Conservation (phyloP, 2,329 filamentous ascomycete genomes). For the Coniella vitis region DNA sequence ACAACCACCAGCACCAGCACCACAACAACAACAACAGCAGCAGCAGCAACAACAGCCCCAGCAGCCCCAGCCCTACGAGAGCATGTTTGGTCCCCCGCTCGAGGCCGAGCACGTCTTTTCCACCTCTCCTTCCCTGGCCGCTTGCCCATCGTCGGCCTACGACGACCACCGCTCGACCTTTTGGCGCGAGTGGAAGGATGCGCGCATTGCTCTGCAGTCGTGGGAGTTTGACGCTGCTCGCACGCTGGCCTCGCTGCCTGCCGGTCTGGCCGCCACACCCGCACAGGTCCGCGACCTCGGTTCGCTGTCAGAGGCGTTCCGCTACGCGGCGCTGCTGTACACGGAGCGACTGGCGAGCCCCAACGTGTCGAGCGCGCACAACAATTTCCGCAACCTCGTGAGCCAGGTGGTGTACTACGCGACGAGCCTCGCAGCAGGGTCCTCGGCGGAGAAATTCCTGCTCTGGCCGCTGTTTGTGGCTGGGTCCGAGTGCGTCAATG, state of each 20-base stretch:
- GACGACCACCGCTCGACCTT: conserved; percentile 61
- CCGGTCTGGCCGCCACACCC: conserved; percentile 31
- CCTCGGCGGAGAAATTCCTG: conserved; percentile 75
- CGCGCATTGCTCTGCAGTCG: conserved; percentile 66
- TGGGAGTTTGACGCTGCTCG: conserved; percentile 67
- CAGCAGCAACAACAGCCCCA: no score
- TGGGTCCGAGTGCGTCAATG: conserved; percentile 81
- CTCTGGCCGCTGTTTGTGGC: conserved; percentile 91
- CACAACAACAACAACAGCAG: no score
- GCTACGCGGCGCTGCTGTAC: conserved; percentile 82
- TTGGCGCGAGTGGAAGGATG: conserved; percentile 80
- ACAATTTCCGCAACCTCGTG: conserved; percentile 77
- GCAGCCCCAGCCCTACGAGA: no score
- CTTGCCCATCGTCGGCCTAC: conserved; percentile 37
- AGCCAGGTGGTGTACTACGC: conserved; percentile 79
- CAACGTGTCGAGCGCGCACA: conserved; percentile 61
- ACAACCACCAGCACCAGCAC: conserved; percentile 49
- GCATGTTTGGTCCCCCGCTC: conserved; percentile 52
- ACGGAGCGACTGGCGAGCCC: conserved; percentile 81
- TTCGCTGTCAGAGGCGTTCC: conserved; percentile 84
- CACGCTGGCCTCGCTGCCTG: conserved; percentile 43
- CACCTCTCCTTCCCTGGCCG: conserved; percentile 32
- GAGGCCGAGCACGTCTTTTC: conserved; percentile 50
- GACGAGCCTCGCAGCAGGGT: conserved; percentile 65
- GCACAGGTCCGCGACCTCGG: conserved; percentile 66